These are phyloP conservation scores for Straminergon stramineum DNA, from an alignment of 225 moss, liverwort and hornwort genomes.

Conservation along the genomic window DNA sequence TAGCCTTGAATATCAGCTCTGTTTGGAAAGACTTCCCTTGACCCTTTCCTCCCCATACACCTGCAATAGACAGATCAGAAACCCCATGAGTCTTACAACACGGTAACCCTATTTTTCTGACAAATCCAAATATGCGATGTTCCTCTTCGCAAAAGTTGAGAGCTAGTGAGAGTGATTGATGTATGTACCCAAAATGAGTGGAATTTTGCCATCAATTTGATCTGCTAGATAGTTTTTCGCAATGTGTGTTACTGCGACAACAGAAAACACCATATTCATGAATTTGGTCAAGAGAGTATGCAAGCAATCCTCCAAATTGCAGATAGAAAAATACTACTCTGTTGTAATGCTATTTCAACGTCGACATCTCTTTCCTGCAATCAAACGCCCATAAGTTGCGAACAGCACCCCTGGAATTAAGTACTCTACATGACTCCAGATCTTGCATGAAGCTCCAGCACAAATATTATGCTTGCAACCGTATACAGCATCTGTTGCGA, in stretches of 20 bases:
- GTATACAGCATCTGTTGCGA: neutral
- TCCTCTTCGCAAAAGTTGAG: neutral
- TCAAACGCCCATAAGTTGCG: neutral
- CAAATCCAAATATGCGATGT: neutral
- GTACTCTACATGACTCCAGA: neutral
- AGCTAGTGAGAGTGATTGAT: neutral
- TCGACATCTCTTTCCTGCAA: neutral
- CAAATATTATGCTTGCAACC: neutral
- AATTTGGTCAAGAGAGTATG: neutral
- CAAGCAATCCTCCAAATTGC: neutral
- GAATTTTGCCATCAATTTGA: constrained; percentile 51
- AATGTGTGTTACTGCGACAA: constrained; percentile 44
- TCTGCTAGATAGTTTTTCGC: constrained; percentile 43
- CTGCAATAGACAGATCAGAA: constrained; percentile 26
- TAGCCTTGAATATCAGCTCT: constrained; percentile 85
- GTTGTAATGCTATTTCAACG: neutral
- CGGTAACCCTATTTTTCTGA: neutral
- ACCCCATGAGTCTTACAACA: neutral
- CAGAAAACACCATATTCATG: neutral
- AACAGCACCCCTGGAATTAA: neutral
- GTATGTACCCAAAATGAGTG: constrained; percentile 44
- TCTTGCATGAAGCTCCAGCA: neutral
- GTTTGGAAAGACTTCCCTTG: constrained; percentile 97
- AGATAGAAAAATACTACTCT: neutral
- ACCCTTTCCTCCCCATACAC: constrained; percentile 97